Evolutionary conservation across 495 filamentous ascomycete species (phyloP).

Genomic region (Thozetella sp.): DNA sequence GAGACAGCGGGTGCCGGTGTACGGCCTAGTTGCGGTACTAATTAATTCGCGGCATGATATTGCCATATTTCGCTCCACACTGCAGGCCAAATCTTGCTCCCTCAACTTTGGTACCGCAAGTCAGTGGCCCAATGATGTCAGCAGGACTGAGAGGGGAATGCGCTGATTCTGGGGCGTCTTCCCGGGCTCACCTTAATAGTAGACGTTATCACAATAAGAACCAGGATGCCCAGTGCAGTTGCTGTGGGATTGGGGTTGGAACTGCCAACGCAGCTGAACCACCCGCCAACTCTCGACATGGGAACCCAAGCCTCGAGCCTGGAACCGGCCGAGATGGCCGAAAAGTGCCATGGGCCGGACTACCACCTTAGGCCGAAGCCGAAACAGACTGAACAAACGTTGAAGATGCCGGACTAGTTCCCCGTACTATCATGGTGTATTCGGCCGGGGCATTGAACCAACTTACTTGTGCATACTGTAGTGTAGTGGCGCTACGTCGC

Average conservation of each 20-base stretch:
- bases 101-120: too few species aligned
- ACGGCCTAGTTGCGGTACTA: background rate
- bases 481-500: background rate
- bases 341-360: too few species aligned
- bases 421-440: too few species aligned
- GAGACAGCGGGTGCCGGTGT: background rate
- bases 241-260: background rate
- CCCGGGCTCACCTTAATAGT: background rate
- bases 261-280: background rate
- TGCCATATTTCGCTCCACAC: background rate
- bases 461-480: too few species aligned
- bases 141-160: background rate
- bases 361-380: too few species aligned
- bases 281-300: background rate
- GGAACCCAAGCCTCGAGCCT: background rate
- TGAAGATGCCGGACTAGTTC: too few species aligned
- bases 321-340: background rate
- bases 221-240: background rate
- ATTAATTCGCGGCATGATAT: background rate
- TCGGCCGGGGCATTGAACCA: too few species aligned
- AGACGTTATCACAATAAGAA: background rate
- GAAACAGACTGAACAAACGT: too few species aligned
- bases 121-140: constrained; percentile 4
- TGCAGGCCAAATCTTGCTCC: background rate
- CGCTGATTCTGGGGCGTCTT: background rate